phyloP scores from a whole-genome alignment of 2,329 filamentous ascomycete species.

The Sclerotinia nivalis region DNA sequence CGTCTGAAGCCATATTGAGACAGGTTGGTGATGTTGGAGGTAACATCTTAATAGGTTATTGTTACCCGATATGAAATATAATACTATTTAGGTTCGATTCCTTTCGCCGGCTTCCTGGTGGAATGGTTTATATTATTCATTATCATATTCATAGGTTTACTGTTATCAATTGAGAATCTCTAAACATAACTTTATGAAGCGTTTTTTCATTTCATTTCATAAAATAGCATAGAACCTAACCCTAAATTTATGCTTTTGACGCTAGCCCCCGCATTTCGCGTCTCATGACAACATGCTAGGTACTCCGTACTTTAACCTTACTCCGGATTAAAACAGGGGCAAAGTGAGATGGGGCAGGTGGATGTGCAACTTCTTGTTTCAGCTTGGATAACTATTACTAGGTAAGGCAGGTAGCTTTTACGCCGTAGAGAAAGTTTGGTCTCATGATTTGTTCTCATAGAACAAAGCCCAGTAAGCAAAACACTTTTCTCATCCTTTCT shows the following conservation, averaged over 20 bases:
- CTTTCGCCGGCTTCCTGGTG: too few species aligned
- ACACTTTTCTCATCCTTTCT: background rate
- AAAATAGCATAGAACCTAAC: background rate
- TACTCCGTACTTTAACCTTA: too few species aligned
- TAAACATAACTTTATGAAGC: background rate
- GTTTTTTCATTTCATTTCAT: background rate
- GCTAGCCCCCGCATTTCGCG: conserved; percentile 17
- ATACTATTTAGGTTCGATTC: too few species aligned
- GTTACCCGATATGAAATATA: too few species aligned
- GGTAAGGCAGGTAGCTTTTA: background rate
- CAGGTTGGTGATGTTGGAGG: background rate
- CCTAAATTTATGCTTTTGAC: background rate
- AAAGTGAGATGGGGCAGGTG: background rate
- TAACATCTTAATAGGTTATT: background rate
- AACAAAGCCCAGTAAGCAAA: background rate
- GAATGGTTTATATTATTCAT: too few species aligned
- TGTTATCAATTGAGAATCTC: background rate
- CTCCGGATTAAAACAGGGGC: background rate
- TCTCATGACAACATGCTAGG: background rate
- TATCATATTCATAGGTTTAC: too few species aligned
- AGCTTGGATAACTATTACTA: background rate
- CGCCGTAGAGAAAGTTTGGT: background rate
- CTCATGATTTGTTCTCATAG: background rate
- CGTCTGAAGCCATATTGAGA: conserved; percentile 1
- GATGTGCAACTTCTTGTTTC: background rate